Conservation (phyloP, 2,329 filamentous ascomycete species). For the Colletotrichum graminicola region DNA sequence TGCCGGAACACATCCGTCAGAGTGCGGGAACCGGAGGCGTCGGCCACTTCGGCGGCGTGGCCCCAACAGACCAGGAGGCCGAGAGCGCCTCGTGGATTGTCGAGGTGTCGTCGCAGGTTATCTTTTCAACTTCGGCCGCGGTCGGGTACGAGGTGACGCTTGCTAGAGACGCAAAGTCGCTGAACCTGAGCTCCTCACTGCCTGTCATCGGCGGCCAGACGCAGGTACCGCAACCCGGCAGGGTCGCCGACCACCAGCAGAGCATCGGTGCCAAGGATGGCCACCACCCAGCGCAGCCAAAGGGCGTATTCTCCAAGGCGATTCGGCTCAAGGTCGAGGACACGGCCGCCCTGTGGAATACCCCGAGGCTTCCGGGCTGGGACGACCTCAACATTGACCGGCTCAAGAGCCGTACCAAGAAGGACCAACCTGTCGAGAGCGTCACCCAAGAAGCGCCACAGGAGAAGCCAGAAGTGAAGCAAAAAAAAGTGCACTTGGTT, state of each 20-base stretch:
- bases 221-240: conserved; percentile 73
- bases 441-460: conserved; percentile 48
- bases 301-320: conserved; percentile 87
- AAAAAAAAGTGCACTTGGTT: conserved; percentile 89
- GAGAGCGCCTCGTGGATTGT: conserved; percentile 86
- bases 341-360: conserved; percentile 92
- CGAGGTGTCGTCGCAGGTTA: conserved; percentile 90
- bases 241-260: conserved; percentile 81
- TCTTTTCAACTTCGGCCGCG: conserved; percentile 90
- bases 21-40: conserved; percentile 64
- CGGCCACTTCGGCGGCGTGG: conserved; percentile 60
- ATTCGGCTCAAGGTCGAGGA: conserved; percentile 86
- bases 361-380: conserved; percentile 81
- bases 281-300: conserved; percentile 72
- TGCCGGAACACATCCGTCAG: conserved; percentile 83
- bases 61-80: conserved; percentile 55
- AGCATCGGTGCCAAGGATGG: conserved; percentile 68
- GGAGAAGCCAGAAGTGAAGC: conserved; percentile 60
- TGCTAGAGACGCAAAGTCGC: conserved; percentile 85
- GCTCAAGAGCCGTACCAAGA: conserved; percentile 43
- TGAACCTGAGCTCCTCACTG: conserved; percentile 71
- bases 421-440: conserved; percentile 52
- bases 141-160: conserved; percentile 91
- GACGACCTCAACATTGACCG: conserved; percentile 56
- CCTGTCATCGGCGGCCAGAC: conserved; percentile 58